Conservation (phyloP, 1,284 basidiomycete species). For the Cerrena zonata region DNA sequence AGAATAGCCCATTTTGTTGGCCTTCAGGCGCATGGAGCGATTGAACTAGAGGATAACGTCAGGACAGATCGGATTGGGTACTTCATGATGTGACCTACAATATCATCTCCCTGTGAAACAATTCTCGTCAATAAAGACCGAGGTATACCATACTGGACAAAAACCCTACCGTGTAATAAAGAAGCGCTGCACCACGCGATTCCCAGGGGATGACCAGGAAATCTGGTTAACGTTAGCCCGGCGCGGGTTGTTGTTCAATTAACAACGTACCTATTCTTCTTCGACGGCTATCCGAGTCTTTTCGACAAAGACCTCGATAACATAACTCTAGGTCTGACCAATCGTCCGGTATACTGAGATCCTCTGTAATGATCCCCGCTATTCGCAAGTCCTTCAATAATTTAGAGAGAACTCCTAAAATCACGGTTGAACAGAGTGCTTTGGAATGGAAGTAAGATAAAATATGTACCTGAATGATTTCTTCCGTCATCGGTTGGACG, state of each 20-base stretch:
- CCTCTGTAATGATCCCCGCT: constrained; percentile 66
- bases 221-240: constrained; percentile 31
- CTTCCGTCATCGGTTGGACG: constrained; percentile 65
- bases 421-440: neutral
- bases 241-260: neutral
- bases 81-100: constrained; percentile 43
- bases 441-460: constrained; percentile 6
- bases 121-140: too few species aligned
- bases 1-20: constrained; percentile 74
- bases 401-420: constrained; percentile 48
- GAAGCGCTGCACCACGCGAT: constrained; percentile 73
- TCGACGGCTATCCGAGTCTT: constrained; percentile 29
- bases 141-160: too few species aligned
- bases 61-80: constrained; percentile 2
- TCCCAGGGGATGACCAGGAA: constrained; percentile 75
- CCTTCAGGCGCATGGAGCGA: constrained; percentile 79
- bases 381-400: constrained; percentile 56
- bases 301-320: constrained; percentile 74
- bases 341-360: constrained; percentile 68
- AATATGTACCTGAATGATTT: constrained; percentile 57
- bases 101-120: constrained; percentile 63
- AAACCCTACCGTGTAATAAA: constrained; percentile 87
- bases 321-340: constrained; percentile 63
- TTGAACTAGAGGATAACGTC: constrained; percentile 62
- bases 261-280: constrained; percentile 64